Evolutionary conservation across 2,329 filamentous ascomycete genomes (phyloP), one percentile per base, ranked within the genome.

Genomic region (Nemania diffusa): DNA sequence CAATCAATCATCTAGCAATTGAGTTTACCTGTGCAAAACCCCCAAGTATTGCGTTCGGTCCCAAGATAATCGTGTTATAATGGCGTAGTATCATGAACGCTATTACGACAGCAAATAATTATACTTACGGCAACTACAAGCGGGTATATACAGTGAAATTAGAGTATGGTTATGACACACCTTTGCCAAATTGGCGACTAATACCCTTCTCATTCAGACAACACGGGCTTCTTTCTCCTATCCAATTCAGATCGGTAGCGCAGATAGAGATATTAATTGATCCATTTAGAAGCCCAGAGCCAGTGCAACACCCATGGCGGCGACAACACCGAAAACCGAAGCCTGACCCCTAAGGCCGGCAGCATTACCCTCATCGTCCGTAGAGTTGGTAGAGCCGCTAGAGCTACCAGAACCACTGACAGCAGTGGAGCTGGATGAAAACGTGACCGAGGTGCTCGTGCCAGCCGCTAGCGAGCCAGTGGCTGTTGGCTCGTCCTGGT

Each of bases 221-320:
- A 5, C 17, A 26, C 13, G 32, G 17, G 11, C 0, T 37, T 22
- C 29, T 7, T 15, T 22, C 9, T 26, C 62, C 37, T 32, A 26
- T 34, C 22, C 5, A 22, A 50, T 20, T 53, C 9, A 15, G 22
- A 37, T 11, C 3, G 24, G 24, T 40, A 44, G 24, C 13, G 29
- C 7, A 48, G 46, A 48, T 11, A 46, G 24, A 17, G 13, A n/a
- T 37, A 22, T 24, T 15, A 1, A 13, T 34, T 40, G 13, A 24
- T 40, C 17, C n/a, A 22, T 42, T 57, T 72, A 76, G 61, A 72
- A 73, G 59, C 74, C 72, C 6, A 74, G 70, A 46, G 68, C 67
- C 13, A 75, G 64, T 20, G 72, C 71, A 26, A 67, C 71, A 27
- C 57, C 75, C 27, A 77, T 70, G n/a, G 74, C 75, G 40, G 73